Conservation (phyloP, 2,329 filamentous ascomycete genomes). For the Chaetomiaceae sp. region DNA sequence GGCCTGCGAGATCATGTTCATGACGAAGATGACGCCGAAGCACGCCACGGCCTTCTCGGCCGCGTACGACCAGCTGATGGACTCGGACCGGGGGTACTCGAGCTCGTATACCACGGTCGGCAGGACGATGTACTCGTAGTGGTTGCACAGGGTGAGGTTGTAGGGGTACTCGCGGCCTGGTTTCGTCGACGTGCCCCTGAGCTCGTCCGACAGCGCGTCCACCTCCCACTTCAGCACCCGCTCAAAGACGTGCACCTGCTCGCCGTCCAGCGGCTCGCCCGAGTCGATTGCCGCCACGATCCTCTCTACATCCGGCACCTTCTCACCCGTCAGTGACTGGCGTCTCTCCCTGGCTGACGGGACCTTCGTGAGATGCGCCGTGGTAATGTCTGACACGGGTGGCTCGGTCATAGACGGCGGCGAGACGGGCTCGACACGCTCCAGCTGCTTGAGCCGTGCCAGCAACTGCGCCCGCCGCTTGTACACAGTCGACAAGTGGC, state of each 20-base stretch:
- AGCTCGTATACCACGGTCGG: constrained; percentile 77
- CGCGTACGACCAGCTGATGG: constrained; percentile 70
- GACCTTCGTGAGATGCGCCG: constrained; percentile 40
- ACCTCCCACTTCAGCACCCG: constrained; percentile 64
- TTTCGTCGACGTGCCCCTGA: constrained; percentile 57
- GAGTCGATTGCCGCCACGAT: constrained; percentile 61
- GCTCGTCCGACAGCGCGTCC: constrained; percentile 59
- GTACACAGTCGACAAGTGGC: constrained; percentile 61
- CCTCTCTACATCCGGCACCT: constrained; percentile 49
- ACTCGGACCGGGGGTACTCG: constrained; percentile 65
- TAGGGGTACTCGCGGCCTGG: constrained; percentile 56
- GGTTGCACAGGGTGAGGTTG: constrained; percentile 62
- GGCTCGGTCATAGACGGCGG: constrained; percentile 41
- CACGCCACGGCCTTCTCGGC: constrained; percentile 66
- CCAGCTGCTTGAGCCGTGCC: constrained; percentile 52
- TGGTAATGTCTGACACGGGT: constrained; percentile 39
- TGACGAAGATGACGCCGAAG: constrained; percentile 69
- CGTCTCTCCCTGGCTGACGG: constrained; percentile 43
- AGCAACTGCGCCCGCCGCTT: constrained; percentile 45
- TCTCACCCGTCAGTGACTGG: constrained; percentile 33
- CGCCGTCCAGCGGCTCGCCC: constrained; percentile 52
- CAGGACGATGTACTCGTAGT: constrained; percentile 68
- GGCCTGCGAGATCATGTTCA: constrained; percentile 73
- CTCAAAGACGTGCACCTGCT: constrained; percentile 61
- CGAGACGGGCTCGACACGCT: constrained; percentile 45